These are phyloP conservation scores for Alternaria longipes DNA, from an alignment of 2,329 filamentous ascomycete genomes.

Conservation along the genomic window DNA sequence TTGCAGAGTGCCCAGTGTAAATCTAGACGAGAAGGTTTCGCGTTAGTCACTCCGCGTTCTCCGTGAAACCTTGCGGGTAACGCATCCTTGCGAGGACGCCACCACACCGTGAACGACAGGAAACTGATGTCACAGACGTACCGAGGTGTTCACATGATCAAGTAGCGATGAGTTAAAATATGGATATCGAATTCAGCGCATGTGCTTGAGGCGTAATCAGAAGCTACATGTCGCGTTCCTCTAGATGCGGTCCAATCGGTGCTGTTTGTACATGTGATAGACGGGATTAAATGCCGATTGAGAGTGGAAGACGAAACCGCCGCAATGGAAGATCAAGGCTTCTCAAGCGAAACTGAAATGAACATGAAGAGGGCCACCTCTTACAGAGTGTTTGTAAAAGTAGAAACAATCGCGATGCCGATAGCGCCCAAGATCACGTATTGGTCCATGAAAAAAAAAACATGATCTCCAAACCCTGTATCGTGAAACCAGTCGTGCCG, in stretches of 20 bases:
- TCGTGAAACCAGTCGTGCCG: conserved; percentile 6
- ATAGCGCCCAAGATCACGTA: conserved; percentile 1
- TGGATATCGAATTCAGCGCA: conserved; percentile 11
- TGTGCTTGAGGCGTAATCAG: conserved; percentile 12
- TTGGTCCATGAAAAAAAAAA: neutral
- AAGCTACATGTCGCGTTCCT: conserved; percentile 8
- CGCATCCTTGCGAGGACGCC: conserved; percentile 17
- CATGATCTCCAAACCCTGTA: conserved; percentile 1
- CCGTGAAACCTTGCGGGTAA: conserved; percentile 26
- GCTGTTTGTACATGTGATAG: conserved; percentile 29
- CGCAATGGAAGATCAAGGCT: conserved; percentile 3
- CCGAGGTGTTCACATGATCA: conserved; percentile 4
- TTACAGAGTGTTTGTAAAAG: neutral
- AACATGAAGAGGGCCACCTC: conserved; percentile 3
- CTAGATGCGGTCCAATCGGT: conserved; percentile 11
- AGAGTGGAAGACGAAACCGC: conserved; percentile 6
- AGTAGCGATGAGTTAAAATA: conserved; percentile 1
- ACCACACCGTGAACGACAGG: conserved; percentile 3
- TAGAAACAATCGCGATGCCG: neutral
- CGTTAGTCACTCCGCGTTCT: conserved; percentile 10
- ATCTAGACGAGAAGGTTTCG: conserved; percentile 12
- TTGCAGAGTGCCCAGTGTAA: conserved; percentile 6
- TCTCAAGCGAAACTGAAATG: neutral
- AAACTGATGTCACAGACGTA: neutral
- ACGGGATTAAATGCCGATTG: conserved; percentile 10